Evolutionary conservation across 176 grass and related monocot genomes (phyloP).

Genomic region (Typha latifolia): DNA sequence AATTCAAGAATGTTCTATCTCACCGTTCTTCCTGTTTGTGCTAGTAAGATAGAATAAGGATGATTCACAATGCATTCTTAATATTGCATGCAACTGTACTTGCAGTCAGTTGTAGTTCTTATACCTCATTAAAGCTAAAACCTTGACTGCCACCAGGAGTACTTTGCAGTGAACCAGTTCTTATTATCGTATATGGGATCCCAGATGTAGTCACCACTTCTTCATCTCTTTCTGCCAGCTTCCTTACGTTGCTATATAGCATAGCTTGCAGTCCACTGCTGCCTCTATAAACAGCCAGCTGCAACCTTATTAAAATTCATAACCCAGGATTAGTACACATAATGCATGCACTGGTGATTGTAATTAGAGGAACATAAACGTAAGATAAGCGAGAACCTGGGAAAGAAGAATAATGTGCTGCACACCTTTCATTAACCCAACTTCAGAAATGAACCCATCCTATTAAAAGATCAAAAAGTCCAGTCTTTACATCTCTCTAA

Average conservation of each 20-base stretch:
- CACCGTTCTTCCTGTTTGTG: too few species aligned
- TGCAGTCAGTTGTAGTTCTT: not conserved
- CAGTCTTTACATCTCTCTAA: not conserved
- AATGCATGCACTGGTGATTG: not conserved
- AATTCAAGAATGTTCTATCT: too few species aligned
- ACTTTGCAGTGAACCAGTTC: constrained; percentile 52
- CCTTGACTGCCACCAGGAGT: constrained; percentile 59
- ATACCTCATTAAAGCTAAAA: constrained; percentile 73
- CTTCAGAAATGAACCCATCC: constrained; percentile 81
- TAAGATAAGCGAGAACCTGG: constrained; percentile 48
- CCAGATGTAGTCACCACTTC: constrained; percentile 53
- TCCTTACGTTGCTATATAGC: constrained; percentile 55
- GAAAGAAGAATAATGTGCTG: constrained; percentile 85
- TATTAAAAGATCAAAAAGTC: constrained; percentile 20
- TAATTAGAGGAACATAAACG: not conserved
- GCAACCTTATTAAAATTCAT: constrained; percentile 70
- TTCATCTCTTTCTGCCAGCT: constrained; percentile 74
- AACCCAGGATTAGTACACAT: constrained; percentile 8
- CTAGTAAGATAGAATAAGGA: too few species aligned
- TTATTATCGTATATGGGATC: constrained; percentile 75
- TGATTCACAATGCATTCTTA: too few species aligned
- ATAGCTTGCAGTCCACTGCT: constrained; percentile 75
- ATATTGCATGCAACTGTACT: too few species aligned
- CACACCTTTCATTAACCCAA: constrained; percentile 39
- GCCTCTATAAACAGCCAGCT: constrained; percentile 74